Conservation (phyloP, 2,329 filamentous ascomycete species). For the Cryphonectria parasitica region DNA sequence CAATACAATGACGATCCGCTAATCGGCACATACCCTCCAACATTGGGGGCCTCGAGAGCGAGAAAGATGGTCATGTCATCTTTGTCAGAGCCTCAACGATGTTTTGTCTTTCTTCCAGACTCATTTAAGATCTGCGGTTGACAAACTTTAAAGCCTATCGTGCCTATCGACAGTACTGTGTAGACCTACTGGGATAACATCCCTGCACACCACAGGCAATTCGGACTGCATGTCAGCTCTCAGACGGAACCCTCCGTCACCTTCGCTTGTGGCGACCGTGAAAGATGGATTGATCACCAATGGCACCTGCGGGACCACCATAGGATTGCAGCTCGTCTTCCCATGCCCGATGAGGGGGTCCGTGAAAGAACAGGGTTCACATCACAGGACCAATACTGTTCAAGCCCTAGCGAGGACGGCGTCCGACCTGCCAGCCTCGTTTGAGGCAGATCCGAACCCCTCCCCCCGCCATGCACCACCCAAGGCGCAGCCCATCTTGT, state of each 20-base stretch:
- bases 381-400: neutral
- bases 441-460: neutral
- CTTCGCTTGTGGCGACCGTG: conserved; percentile 11
- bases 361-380: neutral
- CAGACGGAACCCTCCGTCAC: neutral
- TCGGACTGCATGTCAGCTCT: conserved; percentile 5
- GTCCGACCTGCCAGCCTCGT: neutral
- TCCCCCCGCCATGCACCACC: neutral
- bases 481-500: neutral
- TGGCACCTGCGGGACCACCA: neutral
- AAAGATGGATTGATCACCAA: conserved; percentile 8
- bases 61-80: neutral
- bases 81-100: conserved; percentile 16
- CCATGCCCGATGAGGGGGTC: neutral
- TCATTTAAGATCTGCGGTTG: neutral
- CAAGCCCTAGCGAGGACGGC: neutral
- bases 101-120: conserved; percentile 8
- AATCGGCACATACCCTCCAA: conserved; percentile 1
- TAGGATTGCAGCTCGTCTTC: neutral
- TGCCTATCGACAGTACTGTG: too few species aligned
- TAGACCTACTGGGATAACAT: too few species aligned
- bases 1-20: conserved; percentile 19
- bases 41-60: neutral
- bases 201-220: neutral
- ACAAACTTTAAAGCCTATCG: neutral